A percentile compares a stretch with the other conserved stretches of the same genome.
phyloP scores from a whole-genome alignment of 345 rosid genomes.

The Eucalyptus decipiens region DNA sequence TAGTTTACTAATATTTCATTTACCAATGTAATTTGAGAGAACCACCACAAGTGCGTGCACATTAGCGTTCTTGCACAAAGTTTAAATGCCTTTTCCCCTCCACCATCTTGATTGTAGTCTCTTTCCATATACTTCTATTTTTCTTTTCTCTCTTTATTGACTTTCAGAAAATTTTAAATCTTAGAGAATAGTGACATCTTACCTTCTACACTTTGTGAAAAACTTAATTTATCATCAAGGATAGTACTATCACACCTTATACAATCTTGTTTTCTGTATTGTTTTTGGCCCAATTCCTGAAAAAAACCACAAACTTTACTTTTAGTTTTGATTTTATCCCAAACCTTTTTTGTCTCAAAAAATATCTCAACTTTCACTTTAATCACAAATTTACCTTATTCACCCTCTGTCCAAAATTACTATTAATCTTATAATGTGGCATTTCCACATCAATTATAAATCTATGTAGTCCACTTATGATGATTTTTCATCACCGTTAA shows the following conservation, averaged over 20 bases:
- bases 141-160: neutral
- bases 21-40: too few species aligned
- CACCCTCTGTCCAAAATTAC: too few species aligned
- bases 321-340: too few species aligned
- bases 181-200: neutral
- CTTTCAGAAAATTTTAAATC: neutral
- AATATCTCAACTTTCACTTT: too few species aligned
- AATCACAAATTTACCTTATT: too few species aligned
- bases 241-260: neutral
- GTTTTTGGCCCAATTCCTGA: too few species aligned
- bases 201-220: neutral
- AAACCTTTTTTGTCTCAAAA: fast-evolving
- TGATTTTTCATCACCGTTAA: fast-evolving
- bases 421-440: too few species aligned
- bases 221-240: neutral
- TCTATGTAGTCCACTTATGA: too few species aligned
- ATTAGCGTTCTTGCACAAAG: neutral
- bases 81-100: neutral
- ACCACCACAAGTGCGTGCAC: too few species aligned
- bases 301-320: too few species aligned
- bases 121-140: neutral
- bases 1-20: too few species aligned
- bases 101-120: neutral
- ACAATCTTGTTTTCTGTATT: neutral
- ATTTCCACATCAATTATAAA: too few species aligned